Base-by-base conservation (phyloP, 164 flowering plant species). In the Vitis cinerea region DNA sequence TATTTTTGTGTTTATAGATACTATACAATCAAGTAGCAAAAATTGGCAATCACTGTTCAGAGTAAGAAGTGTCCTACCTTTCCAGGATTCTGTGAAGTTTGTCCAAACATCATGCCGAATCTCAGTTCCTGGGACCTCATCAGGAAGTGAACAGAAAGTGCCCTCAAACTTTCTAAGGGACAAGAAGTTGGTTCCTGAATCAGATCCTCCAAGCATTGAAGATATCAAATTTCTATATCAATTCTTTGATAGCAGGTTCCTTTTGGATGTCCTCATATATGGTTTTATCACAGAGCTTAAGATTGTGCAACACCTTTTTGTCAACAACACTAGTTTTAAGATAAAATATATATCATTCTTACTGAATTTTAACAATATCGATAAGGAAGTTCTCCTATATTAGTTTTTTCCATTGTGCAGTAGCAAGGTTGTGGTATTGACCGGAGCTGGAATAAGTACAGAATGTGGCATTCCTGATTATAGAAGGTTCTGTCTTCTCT, bases 391-490 rank as follows among this genome's bases (percentile, higher is more conserved):
- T 29, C 50, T 47, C 0, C 4, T 23, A 14, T 55, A 13, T 23
- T 30, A 27, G 49, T 55, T 62, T 53, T 49, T 65, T 50, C 17
- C 54, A 3, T 55, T 58, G 11, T 85, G 81, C 91, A 94, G 99
- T 74, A 77, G 79, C 56, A 90, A 85, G 75, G 92, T 95, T 53
- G 83, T 91, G 74, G 88, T 93, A 12, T 69, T 93, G 83, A 95
- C 96, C 27, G 98, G 99, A 72, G 99, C 99, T 64, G 98, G 98
- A 74, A 85, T 92, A 55, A 95, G 99, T 77, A 91, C 98, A 16
- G 99, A 95, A 71, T 72, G 90, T 75, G 99, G 99, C 54, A 95
- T 95, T 79, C 99, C 98, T 79, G 98, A 95, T 75, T 95, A 95
- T 68, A 82, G 98, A 87, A 95, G 99, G 97, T 92, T 60, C 23